Percentiles rank a stretch among this genome's conserved stretches.
These are phyloP conservation scores for Cercospora zeae-maydis DNA, from an alignment of 2,329 filamentous ascomycete genomes.

Conservation along the genomic window DNA sequence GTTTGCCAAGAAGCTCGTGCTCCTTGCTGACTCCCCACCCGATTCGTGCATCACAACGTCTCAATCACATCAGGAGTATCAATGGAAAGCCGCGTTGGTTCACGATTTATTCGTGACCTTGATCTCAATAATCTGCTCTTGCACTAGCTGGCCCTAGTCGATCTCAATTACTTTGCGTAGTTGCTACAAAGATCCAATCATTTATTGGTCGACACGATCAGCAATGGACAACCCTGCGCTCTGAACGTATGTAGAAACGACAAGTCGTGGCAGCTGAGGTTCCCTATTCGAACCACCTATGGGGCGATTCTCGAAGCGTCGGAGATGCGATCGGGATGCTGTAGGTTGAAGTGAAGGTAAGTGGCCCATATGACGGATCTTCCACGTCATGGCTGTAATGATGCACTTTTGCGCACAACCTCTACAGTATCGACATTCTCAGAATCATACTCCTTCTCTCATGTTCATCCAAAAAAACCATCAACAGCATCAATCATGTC, in stretches of 20 bases:
- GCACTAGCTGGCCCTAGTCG: not conserved
- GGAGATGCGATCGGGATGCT: not conserved
- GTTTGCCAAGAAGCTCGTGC: not conserved
- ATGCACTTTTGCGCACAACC: not conserved
- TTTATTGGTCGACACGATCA: not conserved
- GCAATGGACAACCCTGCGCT: not conserved
- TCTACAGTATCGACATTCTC: not conserved
- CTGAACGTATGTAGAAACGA: not conserved
- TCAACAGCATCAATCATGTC: conserved; percentile 39
- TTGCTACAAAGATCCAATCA: not conserved
- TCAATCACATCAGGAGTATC: not conserved
- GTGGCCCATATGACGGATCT: conserved; percentile 1
- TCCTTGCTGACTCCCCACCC: no score
- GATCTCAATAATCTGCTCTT: not conserved
- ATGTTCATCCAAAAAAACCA: not conserved
- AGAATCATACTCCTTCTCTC: not conserved
- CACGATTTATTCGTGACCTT: no score
- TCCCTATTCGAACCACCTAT: no score
- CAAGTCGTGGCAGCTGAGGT: not conserved
- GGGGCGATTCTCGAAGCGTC: no score
- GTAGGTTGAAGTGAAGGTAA: not conserved
- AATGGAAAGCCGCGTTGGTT: not conserved
- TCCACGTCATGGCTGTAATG: not conserved
- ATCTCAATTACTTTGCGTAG: not conserved
- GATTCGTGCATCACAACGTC: not conserved